These are phyloP conservation scores for Calendula officinalis DNA, from an alignment of 129 eudicot genomes.

Conservation along the genomic window DNA sequence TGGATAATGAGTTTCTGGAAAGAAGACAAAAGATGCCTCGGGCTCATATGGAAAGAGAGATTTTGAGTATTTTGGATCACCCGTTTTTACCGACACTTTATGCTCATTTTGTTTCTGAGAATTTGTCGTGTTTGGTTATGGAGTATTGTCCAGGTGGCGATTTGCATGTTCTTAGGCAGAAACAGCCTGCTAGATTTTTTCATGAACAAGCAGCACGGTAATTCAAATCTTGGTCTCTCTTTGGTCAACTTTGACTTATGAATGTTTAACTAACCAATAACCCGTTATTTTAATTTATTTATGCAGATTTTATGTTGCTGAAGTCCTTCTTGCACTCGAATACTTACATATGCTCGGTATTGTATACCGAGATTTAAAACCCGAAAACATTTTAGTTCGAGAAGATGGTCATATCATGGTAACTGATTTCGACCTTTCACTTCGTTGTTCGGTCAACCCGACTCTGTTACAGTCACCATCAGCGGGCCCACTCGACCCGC, in stretches of 20 bases:
- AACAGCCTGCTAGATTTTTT: slow-evolving; percentile 91
- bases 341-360: slow-evolving; percentile 97
- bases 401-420: slow-evolving; percentile 99
- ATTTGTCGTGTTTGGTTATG: slow-evolving; percentile 90
- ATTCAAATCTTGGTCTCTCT: background rate
- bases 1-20: slow-evolving; percentile 91
- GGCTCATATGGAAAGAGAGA: slow-evolving; percentile 95
- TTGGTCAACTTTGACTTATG: slow-evolving; percentile 13
- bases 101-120: slow-evolving; percentile 88
- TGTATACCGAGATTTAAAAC: slow-evolving; percentile 88
- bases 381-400: slow-evolving; percentile 93
- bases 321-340: slow-evolving; percentile 93
- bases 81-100: slow-evolving; percentile 96
- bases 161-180: slow-evolving; percentile 93
- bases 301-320: slow-evolving; percentile 93
- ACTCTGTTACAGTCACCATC: slow-evolving; percentile 65
- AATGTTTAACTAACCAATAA: slow-evolving; percentile 2
- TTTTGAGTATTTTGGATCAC: slow-evolving; percentile 87
- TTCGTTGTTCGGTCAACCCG: slow-evolving; percentile 89
- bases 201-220: slow-evolving; percentile 97
- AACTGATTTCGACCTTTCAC: slow-evolving; percentile 93
- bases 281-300: background rate
- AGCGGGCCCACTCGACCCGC: slow-evolving; percentile 42
- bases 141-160: slow-evolving; percentile 99
- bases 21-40: slow-evolving; percentile 82